phyloP scores from a whole-genome alignment of 2,329 filamentous ascomycete species.

The Neobulgaria alba region DNA sequence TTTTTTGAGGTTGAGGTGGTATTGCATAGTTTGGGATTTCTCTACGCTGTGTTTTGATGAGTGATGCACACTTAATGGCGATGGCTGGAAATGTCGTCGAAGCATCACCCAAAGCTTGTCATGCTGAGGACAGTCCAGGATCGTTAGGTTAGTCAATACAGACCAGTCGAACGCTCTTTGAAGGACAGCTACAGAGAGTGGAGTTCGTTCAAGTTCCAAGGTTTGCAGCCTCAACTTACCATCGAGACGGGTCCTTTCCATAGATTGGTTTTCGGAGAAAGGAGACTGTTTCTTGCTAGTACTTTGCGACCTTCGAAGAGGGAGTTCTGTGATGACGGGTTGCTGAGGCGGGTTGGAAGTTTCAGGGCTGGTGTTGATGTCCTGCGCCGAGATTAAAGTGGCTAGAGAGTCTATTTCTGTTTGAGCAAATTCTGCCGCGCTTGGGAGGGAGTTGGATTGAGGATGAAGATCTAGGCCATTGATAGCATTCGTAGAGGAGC shows the following conservation, averaged over 20 bases:
- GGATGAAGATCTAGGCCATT: conserved; percentile 13
- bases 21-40: conserved; percentile 35
- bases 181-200: conserved; percentile 63
- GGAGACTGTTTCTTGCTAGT: conserved; percentile 19
- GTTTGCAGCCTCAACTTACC: conserved; percentile 59
- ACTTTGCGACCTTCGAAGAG: conserved; percentile 20
- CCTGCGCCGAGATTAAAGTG: conserved; percentile 22
- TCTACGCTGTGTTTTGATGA: conserved; percentile 26
- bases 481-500: conserved; percentile 3
- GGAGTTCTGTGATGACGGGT: conserved; percentile 11
- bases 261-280: conserved; percentile 18
- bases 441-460: conserved; percentile 4
- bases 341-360: conserved; percentile 2
- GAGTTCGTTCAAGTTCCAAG: conserved; percentile 67
- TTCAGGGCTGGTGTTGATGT: conserved; percentile 9
- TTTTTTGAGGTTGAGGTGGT: conserved; percentile 59
- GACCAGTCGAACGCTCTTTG: conserved; percentile 68
- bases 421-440: conserved; percentile 13
- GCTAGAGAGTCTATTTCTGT: conserved; percentile 23
- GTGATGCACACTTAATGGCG: conserved; percentile 18
- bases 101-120: conserved; percentile 69
- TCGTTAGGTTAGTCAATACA: conserved; percentile 59
- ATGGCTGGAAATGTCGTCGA: conserved; percentile 49
- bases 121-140: conserved; percentile 64
- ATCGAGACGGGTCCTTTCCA: conserved; percentile 36